Evolutionary conservation across 306 rosid species (phyloP), one percentile per base, ranked within the genome.

Genomic region (Corylus americana): DNA sequence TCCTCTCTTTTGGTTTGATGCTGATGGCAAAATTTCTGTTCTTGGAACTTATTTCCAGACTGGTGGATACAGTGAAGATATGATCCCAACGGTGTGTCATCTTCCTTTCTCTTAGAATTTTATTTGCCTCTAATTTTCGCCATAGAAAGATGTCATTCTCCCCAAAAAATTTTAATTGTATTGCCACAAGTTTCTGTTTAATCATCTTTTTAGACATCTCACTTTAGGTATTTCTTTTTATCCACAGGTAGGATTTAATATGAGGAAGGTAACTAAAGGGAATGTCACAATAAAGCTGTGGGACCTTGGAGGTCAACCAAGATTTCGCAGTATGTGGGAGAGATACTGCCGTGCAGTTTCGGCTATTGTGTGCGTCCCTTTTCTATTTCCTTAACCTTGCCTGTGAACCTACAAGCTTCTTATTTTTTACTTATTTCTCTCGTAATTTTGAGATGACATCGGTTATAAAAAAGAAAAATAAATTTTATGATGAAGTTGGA

Each of bases 261-360:
- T 90, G 97, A 91, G 39, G 80, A 91, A 83, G 81, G 88, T 91
- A 63, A 91, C 91, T 5, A 91, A 85, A 81, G 97, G 97, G 64
- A 91, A 83, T 57, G 93, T 89, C 58, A 88, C 88, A 4, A 88
- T 91, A 79, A 91, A 89, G 81, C 76, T 88, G 71, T 89, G 92
- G 92, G 94, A 89, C 85, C 92, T 91, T 58, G 94, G 97, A 74
- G 92, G 94, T 62, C 94, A 85, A 75, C 91, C 91, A 35, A 89
- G 94, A 80, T 92, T 90, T 79, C 88, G 91, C 63, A 90, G 90
- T 35, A 88, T 92, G 92, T 87, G 94, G 94, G 92, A 92, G 84
- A 87, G 92, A 92, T 90, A 92, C 77, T 92, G 91, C 74, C 94
- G 88, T 35, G 91, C 90, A 70, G 92, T 90, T 82, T 85, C 91